Percentiles rank a stretch among this genome's conserved stretches.
Conservation (phyloP, 495 filamentous ascomycete species). For the Pyrenula massariospora region DNA sequence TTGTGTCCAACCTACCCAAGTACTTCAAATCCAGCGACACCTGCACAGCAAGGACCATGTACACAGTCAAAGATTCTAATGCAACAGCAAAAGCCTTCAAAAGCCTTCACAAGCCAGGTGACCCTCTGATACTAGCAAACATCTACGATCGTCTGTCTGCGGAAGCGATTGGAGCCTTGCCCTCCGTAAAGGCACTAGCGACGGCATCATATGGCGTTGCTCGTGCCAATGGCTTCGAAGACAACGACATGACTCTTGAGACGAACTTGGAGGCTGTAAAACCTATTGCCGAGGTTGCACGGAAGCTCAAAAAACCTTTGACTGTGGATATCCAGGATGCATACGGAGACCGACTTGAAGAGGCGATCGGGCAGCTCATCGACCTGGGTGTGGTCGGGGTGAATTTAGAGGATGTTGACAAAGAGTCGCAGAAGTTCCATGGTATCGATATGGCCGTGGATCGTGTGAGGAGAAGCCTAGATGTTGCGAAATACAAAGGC, state of each 20-base stretch:
- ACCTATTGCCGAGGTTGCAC: constrained; percentile 61
- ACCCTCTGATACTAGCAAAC: constrained; percentile 40
- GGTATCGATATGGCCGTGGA: constrained; percentile 20
- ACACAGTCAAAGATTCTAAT: too few species aligned
- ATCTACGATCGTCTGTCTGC: constrained; percentile 37
- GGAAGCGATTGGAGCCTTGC: constrained; percentile 24
- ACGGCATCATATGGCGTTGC: constrained; percentile 42
- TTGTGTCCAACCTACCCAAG: too few species aligned
- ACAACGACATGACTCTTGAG: constrained; percentile 28
- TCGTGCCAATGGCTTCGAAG: constrained; percentile 22
- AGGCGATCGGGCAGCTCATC: constrained; percentile 23
- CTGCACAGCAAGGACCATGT: too few species aligned
- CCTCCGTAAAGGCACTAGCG: constrained; percentile 32
- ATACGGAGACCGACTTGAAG: constrained; percentile 29
- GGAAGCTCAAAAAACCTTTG: constrained; percentile 20
- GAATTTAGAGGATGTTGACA: constrained; percentile 39
- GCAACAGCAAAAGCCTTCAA: constrained; percentile 18
- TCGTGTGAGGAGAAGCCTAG: constrained; percentile 21
- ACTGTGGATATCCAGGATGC: constrained; percentile 43
- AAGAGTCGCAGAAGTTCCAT: constrained; percentile 16
- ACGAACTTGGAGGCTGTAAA: constrained; percentile 56
- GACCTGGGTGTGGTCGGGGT: constrained; percentile 34
- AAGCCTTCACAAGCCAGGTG: constrained; percentile 32
- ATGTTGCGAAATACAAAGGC: constrained; percentile 21
- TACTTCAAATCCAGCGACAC: too few species aligned